Percentiles rank a stretch among this genome's conserved stretches.
These are phyloP conservation scores for Rhynchospora tenuis DNA, from an alignment of 176 grass and related monocot species.

Conservation along the genomic window DNA sequence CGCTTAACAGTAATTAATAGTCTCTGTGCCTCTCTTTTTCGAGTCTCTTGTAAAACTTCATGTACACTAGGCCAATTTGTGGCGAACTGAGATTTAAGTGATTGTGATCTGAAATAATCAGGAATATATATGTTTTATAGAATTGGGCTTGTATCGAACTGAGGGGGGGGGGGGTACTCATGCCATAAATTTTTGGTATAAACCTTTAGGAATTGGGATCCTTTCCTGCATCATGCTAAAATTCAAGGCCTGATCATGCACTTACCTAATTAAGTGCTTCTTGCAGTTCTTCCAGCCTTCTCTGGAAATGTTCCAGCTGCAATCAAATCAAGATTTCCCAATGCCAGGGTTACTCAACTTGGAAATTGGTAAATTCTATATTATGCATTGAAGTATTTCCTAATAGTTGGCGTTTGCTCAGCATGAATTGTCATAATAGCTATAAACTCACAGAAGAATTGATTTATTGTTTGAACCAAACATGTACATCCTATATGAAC, in stretches of 20 bases:
- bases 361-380: slow-evolving; percentile 68
- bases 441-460: not conserved
- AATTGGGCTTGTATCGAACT: too few species aligned
- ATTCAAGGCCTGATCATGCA: not conserved
- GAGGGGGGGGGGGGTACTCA: too few species aligned
- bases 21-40: not conserved
- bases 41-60: not conserved
- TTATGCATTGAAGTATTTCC: slow-evolving; percentile 10
- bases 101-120: not conserved
- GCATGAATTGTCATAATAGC: not conserved
- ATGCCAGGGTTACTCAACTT: slow-evolving; percentile 73
- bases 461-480: not conserved
- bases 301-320: slow-evolving; percentile 88
- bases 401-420: not conserved
- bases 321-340: slow-evolving; percentile 63
- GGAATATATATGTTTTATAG: not conserved
- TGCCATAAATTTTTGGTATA: not conserved
- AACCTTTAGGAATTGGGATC: not conserved
- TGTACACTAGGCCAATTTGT: not conserved
- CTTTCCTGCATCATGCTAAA: not conserved
- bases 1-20: not conserved
- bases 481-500: not conserved
- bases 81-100: not conserved
- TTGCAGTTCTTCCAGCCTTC: slow-evolving; percentile 91
- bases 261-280: slow-evolving; percentile 7